A percentile compares a stretch with the other conserved stretches of the same genome.
Conservation (phyloP, 1,284 basidiomycete genomes). For the Marasmius fiardii region DNA sequence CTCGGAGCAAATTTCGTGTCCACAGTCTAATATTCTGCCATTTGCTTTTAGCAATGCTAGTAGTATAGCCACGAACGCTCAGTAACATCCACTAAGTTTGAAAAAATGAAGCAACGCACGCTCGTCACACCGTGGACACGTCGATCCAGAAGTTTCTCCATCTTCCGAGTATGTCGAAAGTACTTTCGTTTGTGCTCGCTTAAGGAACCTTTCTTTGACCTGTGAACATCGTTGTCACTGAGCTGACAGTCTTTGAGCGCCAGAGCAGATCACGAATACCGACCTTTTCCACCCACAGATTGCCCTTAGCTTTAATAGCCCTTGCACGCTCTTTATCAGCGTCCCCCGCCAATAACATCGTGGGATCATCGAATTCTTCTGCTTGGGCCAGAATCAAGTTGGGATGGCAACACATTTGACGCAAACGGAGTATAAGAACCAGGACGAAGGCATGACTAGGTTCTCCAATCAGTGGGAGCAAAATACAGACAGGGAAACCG, state of each 20-base stretch:
- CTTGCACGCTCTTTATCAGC: slow-evolving; percentile 53
- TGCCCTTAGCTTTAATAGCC: slow-evolving; percentile 54
- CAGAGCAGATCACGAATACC: slow-evolving; percentile 13
- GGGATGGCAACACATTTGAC: slow-evolving; percentile 67
- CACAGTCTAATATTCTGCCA: slow-evolving; percentile 51
- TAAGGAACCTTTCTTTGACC: slow-evolving; percentile 44
- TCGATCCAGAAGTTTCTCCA: slow-evolving; percentile 24
- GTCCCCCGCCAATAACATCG: slow-evolving; percentile 41
- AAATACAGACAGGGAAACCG: slow-evolving; percentile 18
- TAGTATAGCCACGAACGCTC: too few species aligned
- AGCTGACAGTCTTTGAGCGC: background rate
- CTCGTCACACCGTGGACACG: slow-evolving; percentile 55
- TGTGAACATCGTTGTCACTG: slow-evolving; percentile 14
- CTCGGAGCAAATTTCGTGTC: slow-evolving; percentile 61
- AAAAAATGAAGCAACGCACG: slow-evolving; percentile 28
- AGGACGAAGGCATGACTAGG: slow-evolving; percentile 47
- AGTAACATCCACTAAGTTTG: too few species aligned
- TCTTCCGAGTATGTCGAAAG: slow-evolving; percentile 37
- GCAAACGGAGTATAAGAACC: slow-evolving; percentile 63
- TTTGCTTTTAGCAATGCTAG: slow-evolving; percentile 45
- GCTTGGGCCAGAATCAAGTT: slow-evolving; percentile 51
- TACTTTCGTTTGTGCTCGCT: slow-evolving; percentile 40
- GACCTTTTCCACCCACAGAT: slow-evolving; percentile 49
- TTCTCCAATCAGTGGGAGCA: slow-evolving; percentile 3
- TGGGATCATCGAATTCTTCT: slow-evolving; percentile 47